These are phyloP conservation scores for Amauroascus verrucosus DNA, from an alignment of 2,329 filamentous ascomycete genomes.

Conservation along the genomic window DNA sequence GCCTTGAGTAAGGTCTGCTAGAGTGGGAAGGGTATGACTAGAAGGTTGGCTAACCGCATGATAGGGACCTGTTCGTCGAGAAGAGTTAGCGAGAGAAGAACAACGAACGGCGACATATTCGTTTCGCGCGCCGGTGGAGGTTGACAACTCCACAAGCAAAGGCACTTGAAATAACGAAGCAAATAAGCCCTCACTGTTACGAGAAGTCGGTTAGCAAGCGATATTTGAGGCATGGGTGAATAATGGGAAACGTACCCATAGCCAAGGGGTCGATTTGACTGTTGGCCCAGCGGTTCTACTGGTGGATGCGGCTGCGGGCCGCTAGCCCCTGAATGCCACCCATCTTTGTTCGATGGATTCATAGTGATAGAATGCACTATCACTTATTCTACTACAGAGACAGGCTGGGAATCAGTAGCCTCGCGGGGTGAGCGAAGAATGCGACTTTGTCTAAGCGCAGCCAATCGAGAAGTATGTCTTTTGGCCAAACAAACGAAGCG, in stretches of 20 bases:
- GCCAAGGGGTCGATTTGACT: constrained; percentile 32
- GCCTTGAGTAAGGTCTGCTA: constrained; percentile 39
- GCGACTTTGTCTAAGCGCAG: not conserved
- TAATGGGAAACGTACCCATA: constrained; percentile 33
- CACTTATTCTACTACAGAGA: not conserved
- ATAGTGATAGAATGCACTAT: constrained; percentile 19
- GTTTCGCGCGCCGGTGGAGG: not conserved
- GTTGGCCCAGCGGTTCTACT: constrained; percentile 36
- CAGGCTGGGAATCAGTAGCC: not conserved
- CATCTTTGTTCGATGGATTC: constrained; percentile 36
- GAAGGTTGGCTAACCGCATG: constrained; percentile 34
- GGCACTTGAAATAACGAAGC: not conserved
- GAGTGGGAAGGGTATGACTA: constrained; percentile 37
- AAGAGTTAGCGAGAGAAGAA: constrained; percentile 6
- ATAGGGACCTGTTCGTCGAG: constrained; percentile 28
- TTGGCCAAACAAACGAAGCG: not conserved
- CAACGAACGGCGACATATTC: not conserved
- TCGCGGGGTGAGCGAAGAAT: not conserved
- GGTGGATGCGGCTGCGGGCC: constrained; percentile 34
- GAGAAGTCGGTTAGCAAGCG: constrained; percentile 23
- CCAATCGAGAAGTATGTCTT: not conserved
- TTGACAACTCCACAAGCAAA: constrained; percentile 1
- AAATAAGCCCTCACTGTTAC: not conserved
- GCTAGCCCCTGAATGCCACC: constrained; percentile 33
- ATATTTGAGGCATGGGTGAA: constrained; percentile 18